phyloP scores from a whole-genome alignment of 108 stramenopile species.

The Parmales sp. region DNA sequence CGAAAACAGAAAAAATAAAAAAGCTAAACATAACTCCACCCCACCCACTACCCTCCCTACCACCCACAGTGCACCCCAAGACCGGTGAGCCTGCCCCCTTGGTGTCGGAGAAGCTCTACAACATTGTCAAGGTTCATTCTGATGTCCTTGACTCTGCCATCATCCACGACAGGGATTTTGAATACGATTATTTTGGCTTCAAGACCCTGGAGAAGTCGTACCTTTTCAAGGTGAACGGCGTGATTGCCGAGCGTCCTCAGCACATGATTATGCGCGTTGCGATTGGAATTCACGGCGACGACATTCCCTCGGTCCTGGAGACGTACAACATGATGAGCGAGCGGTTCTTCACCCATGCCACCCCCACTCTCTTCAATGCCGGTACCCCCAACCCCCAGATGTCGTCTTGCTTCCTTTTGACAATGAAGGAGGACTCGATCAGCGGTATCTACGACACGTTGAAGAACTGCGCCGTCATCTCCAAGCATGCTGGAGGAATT shows the following conservation, averaged over 20 bases:
- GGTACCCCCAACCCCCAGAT: constrained; percentile 93
- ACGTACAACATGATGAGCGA: constrained; percentile 89
- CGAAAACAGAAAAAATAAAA: constrained; percentile 35
- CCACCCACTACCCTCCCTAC: too few relatives aligned
- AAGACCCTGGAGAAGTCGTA: constrained; percentile 98
- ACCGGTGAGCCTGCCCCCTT: constrained; percentile 81
- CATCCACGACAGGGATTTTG: constrained; percentile 84
- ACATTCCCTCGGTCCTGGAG: constrained; percentile 78
- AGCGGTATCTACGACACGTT: constrained; percentile 98
- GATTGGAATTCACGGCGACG: constrained; percentile 91
- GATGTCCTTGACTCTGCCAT: constrained; percentile 70
- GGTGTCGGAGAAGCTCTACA: constrained; percentile 61
- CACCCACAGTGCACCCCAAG: constrained; percentile 84
- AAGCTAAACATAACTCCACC: constrained; percentile 62
- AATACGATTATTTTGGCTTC: constrained; percentile 99
- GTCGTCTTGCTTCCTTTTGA: constrained; percentile 90
- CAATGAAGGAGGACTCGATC: constrained; percentile 95
- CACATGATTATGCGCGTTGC: constrained; percentile 97
- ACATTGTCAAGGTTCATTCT: constrained; percentile 73
- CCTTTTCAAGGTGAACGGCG: constrained; percentile 77
- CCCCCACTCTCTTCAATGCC: constrained; percentile 97
- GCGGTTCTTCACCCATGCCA: constrained; percentile 96
- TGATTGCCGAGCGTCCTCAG: constrained; percentile 94
- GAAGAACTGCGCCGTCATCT: constrained; percentile 95
- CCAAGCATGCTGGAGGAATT: constrained; percentile 98